A percentile compares a stretch with the other conserved stretches of the same genome.
phyloP scores from a whole-genome alignment of 208 protist species.

The Naegleria fowleri region DNA sequence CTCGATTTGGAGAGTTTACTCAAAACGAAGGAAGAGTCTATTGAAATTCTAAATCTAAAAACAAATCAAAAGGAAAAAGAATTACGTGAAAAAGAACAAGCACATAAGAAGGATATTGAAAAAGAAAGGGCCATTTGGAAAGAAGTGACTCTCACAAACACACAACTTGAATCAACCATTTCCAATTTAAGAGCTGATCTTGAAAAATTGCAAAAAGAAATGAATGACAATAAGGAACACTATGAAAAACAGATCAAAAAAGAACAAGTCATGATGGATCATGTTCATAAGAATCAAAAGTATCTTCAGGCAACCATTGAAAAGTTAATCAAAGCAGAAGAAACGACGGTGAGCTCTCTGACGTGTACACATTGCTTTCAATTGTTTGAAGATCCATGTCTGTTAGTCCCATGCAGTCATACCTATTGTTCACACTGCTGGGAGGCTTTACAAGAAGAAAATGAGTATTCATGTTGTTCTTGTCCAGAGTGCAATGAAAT shows the following conservation, averaged over 20 bases:
- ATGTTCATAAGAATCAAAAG: background rate
- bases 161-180: background rate
- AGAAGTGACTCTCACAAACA: background rate
- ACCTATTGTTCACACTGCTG: background rate
- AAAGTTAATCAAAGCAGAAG: background rate
- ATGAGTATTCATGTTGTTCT: background rate
- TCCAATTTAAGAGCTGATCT: background rate
- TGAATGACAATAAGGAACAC: background rate
- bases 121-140: background rate
- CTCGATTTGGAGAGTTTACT: background rate
- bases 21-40: background rate
- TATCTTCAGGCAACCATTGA: background rate
- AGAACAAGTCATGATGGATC: background rate
- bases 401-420: background rate
- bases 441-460: background rate
- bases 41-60: background rate
- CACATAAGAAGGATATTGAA: background rate
- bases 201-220: background rate
- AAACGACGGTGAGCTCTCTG: background rate
- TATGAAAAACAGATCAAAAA: background rate
- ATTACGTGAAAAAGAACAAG: background rate
- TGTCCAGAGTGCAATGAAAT: background rate
- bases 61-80: background rate
- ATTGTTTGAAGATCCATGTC: background rate
- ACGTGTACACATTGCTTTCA: background rate